These are phyloP conservation scores for Bryoerythrophyllum caledonicum DNA, from an alignment of 225 moss, liverwort and hornwort species.

Conservation along the genomic window DNA sequence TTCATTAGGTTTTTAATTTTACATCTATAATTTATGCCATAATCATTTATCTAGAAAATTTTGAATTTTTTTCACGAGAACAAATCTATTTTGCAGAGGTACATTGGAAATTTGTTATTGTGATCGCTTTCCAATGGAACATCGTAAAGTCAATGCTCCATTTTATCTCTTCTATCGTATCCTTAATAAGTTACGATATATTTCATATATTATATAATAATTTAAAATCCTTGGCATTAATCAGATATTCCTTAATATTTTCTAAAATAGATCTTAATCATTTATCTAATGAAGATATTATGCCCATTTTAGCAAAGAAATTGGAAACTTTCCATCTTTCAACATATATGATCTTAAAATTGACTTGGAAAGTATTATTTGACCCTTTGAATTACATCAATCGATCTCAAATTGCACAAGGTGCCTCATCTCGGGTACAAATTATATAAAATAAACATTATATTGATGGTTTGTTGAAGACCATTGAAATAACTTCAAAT, in stretches of 20 bases:
- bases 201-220: accelerated
- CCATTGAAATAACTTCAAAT: background rate
- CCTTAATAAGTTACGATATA: constrained; percentile 2
- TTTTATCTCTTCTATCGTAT: constrained; percentile 93
- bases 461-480: background rate
- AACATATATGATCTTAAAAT: constrained; percentile 69
- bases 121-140: constrained; percentile 91
- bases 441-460: background rate
- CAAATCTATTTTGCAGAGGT: constrained; percentile 36
- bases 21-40: background rate
- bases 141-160: constrained; percentile 71
- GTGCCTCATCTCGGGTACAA: constrained; percentile 78
- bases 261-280: constrained; percentile 69
- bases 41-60: background rate
- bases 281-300: constrained; percentile 49
- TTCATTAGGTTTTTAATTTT: background rate
- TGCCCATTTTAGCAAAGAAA: constrained; percentile 61
- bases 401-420: constrained; percentile 66
- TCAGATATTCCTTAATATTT: constrained; percentile 3
- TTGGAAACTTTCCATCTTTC: constrained; percentile 57
- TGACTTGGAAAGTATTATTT: constrained; percentile 74
- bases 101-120: constrained; percentile 68
- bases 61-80: background rate
- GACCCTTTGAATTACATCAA: constrained; percentile 58
- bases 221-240: background rate